Conservation (phyloP, 352 stramenopile species). For the Pythium chondricola region DNA sequence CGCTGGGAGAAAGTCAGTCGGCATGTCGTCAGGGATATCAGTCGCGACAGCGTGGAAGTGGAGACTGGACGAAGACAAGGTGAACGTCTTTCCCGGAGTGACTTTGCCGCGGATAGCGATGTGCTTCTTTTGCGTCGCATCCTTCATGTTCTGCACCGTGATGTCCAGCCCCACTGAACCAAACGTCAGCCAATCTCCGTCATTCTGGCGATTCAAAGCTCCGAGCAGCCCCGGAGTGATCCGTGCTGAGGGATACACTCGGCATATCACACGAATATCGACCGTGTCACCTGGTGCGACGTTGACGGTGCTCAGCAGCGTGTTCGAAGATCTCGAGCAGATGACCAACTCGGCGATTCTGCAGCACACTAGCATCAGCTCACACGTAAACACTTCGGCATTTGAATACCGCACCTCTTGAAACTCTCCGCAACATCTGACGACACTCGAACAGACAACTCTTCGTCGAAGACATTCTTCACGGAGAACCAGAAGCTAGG, state of each 20-base stretch:
- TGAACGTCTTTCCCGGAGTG: constrained; percentile 74
- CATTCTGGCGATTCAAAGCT: constrained; percentile 25
- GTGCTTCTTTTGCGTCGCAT: constrained; percentile 60
- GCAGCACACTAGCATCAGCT: no score
- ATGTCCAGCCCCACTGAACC: constrained; percentile 64
- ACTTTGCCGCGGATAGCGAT: constrained; percentile 70
- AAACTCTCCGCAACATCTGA: constrained; percentile 23
- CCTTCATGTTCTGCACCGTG: constrained; percentile 49
- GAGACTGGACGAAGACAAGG: constrained; percentile 67
- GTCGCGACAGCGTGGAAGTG: constrained; percentile 72
- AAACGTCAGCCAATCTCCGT: constrained; percentile 47
- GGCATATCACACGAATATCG: constrained; percentile 79
- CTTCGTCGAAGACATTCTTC: constrained; percentile 84
- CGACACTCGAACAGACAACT: constrained; percentile 60
- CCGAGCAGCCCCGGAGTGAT: constrained; percentile 39
- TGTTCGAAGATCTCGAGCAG: constrained; percentile 81
- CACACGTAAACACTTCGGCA: no score
- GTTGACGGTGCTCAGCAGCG: constrained; percentile 47
- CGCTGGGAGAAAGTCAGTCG: constrained; percentile 32
- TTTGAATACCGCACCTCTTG: constrained; percentile 8
- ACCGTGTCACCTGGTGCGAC: constrained; percentile 76
- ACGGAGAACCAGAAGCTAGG: constrained; percentile 82
- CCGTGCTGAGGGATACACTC: constrained; percentile 58
- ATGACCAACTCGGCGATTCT: constrained; percentile 70
- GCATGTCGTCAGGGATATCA: constrained; percentile 45